Evolutionary conservation across 306 rosid genomes (phyloP), one percentile per base, ranked within the genome.

Genomic region (Myrica gale): DNA sequence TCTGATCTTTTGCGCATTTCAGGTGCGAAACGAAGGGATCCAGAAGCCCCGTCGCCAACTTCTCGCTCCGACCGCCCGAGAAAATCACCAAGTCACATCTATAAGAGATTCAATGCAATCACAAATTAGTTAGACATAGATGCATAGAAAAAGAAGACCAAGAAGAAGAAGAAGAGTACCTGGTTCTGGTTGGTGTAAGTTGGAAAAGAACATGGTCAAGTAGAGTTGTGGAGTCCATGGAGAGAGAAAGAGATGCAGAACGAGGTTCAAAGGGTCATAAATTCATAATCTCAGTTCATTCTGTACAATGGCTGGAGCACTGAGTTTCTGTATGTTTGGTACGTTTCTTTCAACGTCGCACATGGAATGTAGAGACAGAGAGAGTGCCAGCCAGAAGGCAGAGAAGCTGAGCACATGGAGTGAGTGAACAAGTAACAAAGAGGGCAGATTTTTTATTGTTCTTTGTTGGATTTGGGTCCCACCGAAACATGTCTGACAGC

Each of bases 101-200:
- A 81, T 96, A 81, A 58, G 72, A 62, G 53, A 72, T 61, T 68
- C 43, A 61, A 13, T 74, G 68, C 16, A 10, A 74, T 69, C 56
- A 71, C 32, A 37, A 61, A 69, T 78, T 74, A 71, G 57, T 48
- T 23, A 56, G 51, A 57, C 65, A 63, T n/a, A 10, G 13, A n/a
- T 17, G 21, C 19, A 61, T 13, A 0, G 37, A 46, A 74, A 52
- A 74, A 79, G 50, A 6, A 41, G 56, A 32, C 19, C 61, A 9
- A 0, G 37, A 46, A 74, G 56, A 74, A 79, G 68, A 81, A 53
- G 20, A 19, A 9, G n/a, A 17, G 44, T 61, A 92, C 99, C 99
- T 92, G 84, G 99, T 96, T 76, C 99, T 70, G 67, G 99, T 96
- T 68, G 99, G 99, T 56, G 99, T 96, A 82, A 96, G 99, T 88